Base-by-base conservation (phyloP, 2,329 filamentous ascomycete genomes). In the Ceratocystis variospora region DNA sequence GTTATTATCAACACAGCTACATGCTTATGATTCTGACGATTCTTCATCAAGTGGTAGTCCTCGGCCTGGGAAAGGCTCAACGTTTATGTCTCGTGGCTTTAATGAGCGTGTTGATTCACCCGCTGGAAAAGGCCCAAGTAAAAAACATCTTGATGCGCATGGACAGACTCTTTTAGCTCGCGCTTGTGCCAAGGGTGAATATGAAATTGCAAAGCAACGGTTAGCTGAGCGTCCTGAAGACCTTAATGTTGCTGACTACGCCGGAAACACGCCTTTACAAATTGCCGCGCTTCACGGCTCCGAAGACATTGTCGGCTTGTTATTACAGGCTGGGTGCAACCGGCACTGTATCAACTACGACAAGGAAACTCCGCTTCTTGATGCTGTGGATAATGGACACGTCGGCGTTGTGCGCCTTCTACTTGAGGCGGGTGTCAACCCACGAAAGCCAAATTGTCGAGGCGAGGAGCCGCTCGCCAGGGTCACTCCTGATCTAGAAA, bases 381-480 rank as follows among this genome's bases (percentile, higher is more conserved):
- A 99, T 77, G 94, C 94, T 4, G 91, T 97, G 33, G 94, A 97
- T 71, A 99, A 99, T 72, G 90, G 90, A 0, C 92, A 99, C 73
- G 74, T 96, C 6, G 89, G 88, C 19, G 93, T 97, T 3, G 89
- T 99, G 53, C 89, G 86, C 72, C 79, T 96, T 8, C 78, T 99
- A 44, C 79, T 99, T 1, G 84, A 88, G 66, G 87, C 92, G 66
- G 93, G 92, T 10, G 93, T 96, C 12, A 95, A 99, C 73, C 94
- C 94, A 62, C 86, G 91, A 62, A 89, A 91, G 70, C 87, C 91
- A 61, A 96, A 97, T 73, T 86, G 90, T n/a, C 88, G 91, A 71
- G 94, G 94, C 4, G 88, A 96, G 73, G 90, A 96, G 72, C 93
- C 94, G 0, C 83, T 96, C 41, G 92, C 96, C 70, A 83, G 94